Evolutionary conservation across 306 rosid genomes (phyloP).

Genomic region (Cucurbita maxima): DNA sequence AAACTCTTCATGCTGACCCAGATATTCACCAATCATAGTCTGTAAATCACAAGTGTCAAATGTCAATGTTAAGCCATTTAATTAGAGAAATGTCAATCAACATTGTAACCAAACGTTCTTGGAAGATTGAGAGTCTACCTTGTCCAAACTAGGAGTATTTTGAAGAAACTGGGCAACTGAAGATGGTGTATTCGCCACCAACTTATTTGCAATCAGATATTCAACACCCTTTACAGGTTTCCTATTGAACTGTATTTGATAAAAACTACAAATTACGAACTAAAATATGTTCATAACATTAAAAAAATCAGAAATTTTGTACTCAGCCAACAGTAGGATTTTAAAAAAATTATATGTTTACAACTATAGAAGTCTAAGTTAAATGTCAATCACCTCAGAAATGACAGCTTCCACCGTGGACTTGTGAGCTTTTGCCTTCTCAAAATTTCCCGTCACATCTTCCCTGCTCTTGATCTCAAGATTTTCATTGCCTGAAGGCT

Average conservation of each 20-base stretch:
- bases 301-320: neutral
- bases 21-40: slow-evolving; percentile 91
- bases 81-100: neutral
- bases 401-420: slow-evolving; percentile 93
- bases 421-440: slow-evolving; percentile 93
- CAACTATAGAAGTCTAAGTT: slow-evolving; percentile 8
- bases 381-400: slow-evolving; percentile 40
- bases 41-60: slow-evolving; percentile 28
- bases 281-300: slow-evolving; percentile 10
- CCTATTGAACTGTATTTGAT: slow-evolving; percentile 80
- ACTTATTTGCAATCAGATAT: slow-evolving; percentile 64
- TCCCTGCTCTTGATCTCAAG: slow-evolving; percentile 55
- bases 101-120: slow-evolving; percentile 6
- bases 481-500: slow-evolving; percentile 45
- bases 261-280: slow-evolving; percentile 33
- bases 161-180: slow-evolving; percentile 88
- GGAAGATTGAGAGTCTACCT: slow-evolving; percentile 41
- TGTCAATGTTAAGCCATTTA: neutral
- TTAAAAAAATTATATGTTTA: slow-evolving; percentile 7
- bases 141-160: slow-evolving; percentile 69
- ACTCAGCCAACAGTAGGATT: neutral
- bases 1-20: slow-evolving; percentile 99
- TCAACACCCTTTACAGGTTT: slow-evolving; percentile 77
- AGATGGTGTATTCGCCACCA: slow-evolving; percentile 73
- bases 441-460: slow-evolving; percentile 59